Evolutionary conservation across 2,329 filamentous ascomycete genomes (phyloP).

Genomic region (Bisporella sp.): DNA sequence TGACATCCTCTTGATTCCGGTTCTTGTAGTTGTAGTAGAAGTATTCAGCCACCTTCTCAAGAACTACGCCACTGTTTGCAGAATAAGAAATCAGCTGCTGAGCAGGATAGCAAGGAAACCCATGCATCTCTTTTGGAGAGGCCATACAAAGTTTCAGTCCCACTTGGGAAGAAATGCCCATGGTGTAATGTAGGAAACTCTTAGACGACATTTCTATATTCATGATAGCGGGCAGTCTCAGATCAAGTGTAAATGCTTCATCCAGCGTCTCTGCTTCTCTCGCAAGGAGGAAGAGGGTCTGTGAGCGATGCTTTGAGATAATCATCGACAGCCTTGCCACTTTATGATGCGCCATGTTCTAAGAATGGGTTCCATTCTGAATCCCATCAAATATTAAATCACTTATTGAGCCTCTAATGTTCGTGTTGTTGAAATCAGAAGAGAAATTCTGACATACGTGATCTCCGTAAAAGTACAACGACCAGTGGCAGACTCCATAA

Average conservation of each 20-base stretch:
- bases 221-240: slow-evolving; percentile 33
- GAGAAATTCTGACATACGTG: slow-evolving; percentile 47
- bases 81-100: too few species aligned
- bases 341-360: neutral
- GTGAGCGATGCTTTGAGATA: slow-evolving; percentile 23
- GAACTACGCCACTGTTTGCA: slow-evolving; percentile 54
- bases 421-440: neutral
- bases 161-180: too few species aligned
- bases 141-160: too few species aligned
- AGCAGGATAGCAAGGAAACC: too few species aligned
- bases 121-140: too few species aligned
- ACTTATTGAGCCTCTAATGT: neutral
- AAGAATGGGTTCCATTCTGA: neutral
- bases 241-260: slow-evolving; percentile 56
- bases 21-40: slow-evolving; percentile 77
- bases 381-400: neutral
- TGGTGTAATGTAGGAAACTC: neutral
- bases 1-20: slow-evolving; percentile 62
- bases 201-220: neutral
- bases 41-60: slow-evolving; percentile 79
- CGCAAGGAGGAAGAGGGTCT: slow-evolving; percentile 23
- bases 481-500: slow-evolving; percentile 56
- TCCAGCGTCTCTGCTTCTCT: slow-evolving; percentile 23
- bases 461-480: slow-evolving; percentile 66
- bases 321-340: slow-evolving; percentile 22